Conservation (phyloP, 345 rosid species). For the Hirschfeldia incana region DNA sequence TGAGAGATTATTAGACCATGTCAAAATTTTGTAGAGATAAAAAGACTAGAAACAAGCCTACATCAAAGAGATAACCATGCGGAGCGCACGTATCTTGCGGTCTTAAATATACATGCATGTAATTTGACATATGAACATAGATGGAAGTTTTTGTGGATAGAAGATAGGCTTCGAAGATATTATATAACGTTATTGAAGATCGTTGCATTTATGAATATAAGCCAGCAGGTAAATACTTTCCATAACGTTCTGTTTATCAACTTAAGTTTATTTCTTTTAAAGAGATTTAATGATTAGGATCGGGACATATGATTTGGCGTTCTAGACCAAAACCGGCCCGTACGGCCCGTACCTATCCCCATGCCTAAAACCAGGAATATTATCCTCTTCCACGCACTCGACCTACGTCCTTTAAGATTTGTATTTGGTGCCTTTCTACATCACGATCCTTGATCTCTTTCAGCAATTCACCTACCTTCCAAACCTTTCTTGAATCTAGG, state of each 20-base stretch:
- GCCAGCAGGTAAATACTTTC: neutral
- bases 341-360: too few relatives aligned
- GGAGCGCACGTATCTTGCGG: neutral
- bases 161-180: neutral
- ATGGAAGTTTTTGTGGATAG: neutral
- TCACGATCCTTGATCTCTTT: neutral
- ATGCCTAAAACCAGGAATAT: too few relatives aligned
- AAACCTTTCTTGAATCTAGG: neutral
- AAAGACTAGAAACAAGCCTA: neutral
- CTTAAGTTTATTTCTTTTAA: neutral
- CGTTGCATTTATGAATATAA: neutral
- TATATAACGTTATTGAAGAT: neutral
- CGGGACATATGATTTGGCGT: too few relatives aligned
- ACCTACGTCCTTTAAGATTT: neutral
- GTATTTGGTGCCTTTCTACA: neutral
- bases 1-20: neutral
- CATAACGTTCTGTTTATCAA: neutral
- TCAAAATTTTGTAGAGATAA: neutral
- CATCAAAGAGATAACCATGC: neutral
- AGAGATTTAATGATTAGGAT: too few relatives aligned
- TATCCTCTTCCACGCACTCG: neutral
- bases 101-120: neutral
- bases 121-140: neutral
- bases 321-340: too few relatives aligned
- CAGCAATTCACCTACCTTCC: neutral